phyloP scores from a whole-genome alignment of 345 rosid genomes.

The Aethionema arabicum region DNA sequence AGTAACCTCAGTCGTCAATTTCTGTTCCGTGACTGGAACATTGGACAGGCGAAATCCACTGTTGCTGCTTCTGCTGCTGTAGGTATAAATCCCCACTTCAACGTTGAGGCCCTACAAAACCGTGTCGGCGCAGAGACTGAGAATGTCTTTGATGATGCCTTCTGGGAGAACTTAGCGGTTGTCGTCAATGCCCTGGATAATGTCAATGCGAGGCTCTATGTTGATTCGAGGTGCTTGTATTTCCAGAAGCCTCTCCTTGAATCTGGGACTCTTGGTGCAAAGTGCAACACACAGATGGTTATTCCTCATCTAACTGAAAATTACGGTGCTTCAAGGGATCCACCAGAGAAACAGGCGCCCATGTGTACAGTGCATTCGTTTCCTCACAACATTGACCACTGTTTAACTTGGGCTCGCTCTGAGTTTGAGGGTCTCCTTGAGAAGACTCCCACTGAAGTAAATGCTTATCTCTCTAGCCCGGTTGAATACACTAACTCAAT shows the following conservation, averaged over 20 bases:
- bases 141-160: slow-evolving; percentile 71
- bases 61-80: slow-evolving; percentile 71
- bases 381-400: slow-evolving; percentile 95
- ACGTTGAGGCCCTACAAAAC: slow-evolving; percentile 61
- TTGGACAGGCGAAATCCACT: slow-evolving; percentile 78
- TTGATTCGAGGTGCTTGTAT: slow-evolving; percentile 86
- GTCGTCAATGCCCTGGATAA: slow-evolving; percentile 85
- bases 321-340: slow-evolving; percentile 91
- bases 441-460: slow-evolving; percentile 88
- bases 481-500: slow-evolving; percentile 58
- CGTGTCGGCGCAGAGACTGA: slow-evolving; percentile 65
- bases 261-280: slow-evolving; percentile 89
- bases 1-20: slow-evolving; percentile 79
- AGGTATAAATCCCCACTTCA: slow-evolving; percentile 62
- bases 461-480: slow-evolving; percentile 69
- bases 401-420: slow-evolving; percentile 93
- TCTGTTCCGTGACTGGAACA: slow-evolving; percentile 78
- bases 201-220: slow-evolving; percentile 87
- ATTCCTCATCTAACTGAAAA: slow-evolving; percentile 93
- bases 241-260: slow-evolving; percentile 95
- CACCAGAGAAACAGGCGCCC: slow-evolving; percentile 96
- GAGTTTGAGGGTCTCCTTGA: slow-evolving; percentile 94
- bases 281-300: slow-evolving; percentile 97
- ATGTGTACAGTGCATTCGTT: slow-evolving; percentile 97
- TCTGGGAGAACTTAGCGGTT: slow-evolving; percentile 80